A percentile compares a stretch with the other conserved stretches of the same genome.
These are phyloP conservation scores for Paralagenidium karlingii DNA, from an alignment of 352 stramenopile genomes.

Conservation along the genomic window DNA sequence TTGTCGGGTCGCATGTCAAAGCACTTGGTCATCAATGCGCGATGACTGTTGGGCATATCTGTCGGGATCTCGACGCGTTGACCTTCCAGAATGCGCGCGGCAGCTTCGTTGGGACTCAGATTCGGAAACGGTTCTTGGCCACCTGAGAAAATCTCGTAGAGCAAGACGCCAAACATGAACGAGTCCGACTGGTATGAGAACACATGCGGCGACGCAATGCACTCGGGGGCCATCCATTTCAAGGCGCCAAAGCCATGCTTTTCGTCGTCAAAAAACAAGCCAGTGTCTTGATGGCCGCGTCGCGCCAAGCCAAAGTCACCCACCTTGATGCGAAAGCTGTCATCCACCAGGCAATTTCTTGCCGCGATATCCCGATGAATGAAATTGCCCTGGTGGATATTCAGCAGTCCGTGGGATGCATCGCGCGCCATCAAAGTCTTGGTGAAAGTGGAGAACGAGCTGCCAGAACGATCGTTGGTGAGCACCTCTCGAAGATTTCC, in stretches of 20 bases:
- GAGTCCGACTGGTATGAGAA: constrained; percentile 61
- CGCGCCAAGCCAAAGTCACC: constrained; percentile 57
- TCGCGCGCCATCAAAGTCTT: constrained; percentile 55
- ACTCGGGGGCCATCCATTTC: constrained; percentile 70
- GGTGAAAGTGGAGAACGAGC: constrained; percentile 24
- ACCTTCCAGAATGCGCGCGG: constrained; percentile 45
- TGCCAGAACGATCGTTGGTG: constrained; percentile 4
- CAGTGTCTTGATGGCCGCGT: constrained; percentile 11
- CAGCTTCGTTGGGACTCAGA: constrained; percentile 36
- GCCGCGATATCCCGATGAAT: constrained; percentile 57
- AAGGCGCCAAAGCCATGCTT: constrained; percentile 45
- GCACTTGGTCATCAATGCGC: constrained; percentile 40
- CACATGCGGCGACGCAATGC: constrained; percentile 39
- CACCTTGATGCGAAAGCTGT: constrained; percentile 54
- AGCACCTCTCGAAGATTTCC: constrained; percentile 34
- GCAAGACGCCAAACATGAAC: constrained; percentile 64
- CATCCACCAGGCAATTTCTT: constrained; percentile 52
- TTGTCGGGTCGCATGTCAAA: constrained; percentile 42
- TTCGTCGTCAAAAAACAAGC: constrained; percentile 38
- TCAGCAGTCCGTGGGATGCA: constrained; percentile 42
- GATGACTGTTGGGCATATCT: constrained; percentile 21
- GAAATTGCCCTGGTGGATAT: constrained; percentile 50
- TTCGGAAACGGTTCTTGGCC: constrained; percentile 33
- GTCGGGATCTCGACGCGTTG: constrained; percentile 41
- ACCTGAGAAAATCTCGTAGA: constrained; percentile 69